These are phyloP conservation scores for Phanerochaete carnosa DNA, from an alignment of 768 basidiomycete species.

Conservation along the genomic window DNA sequence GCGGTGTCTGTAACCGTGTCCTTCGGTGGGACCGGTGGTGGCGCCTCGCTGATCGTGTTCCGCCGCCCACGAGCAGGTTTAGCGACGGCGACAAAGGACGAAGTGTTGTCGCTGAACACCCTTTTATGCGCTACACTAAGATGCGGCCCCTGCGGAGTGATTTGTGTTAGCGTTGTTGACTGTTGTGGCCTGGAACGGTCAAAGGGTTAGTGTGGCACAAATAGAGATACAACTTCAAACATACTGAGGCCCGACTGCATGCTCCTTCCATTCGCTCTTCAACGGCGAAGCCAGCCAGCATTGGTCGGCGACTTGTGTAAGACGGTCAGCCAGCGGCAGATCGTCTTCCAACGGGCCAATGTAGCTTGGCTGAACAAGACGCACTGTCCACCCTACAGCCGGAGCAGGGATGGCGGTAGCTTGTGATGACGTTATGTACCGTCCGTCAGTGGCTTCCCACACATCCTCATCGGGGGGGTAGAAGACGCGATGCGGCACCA, in stretches of 20 bases:
- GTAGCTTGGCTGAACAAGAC: not conserved
- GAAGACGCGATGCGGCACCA: no score
- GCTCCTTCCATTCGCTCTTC: not conserved
- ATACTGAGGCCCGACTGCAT: not conserved
- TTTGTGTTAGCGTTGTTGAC: not conserved
- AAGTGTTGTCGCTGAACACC: not conserved
- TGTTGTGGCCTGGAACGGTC: not conserved
- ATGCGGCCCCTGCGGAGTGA: not conserved
- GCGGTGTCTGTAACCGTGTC: no score
- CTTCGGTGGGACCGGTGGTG: not conserved
- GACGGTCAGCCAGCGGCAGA: not conserved
- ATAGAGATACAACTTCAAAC: not conserved
- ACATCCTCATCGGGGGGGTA: no score
- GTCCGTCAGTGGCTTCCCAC: no score
- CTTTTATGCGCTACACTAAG: not conserved
- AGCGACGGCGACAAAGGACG: not conserved
- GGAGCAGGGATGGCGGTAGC: not conserved
- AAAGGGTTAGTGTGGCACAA: not conserved
- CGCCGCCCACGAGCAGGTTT: not conserved
- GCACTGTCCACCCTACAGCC: not conserved
- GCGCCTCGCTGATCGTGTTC: not conserved
- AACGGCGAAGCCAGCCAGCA: not conserved
- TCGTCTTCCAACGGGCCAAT: not conserved
- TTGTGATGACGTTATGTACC: no score
- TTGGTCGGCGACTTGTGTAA: no score